Conservation (phyloP, 768 basidiomycete species). For the Exidia glandulosa region DNA sequence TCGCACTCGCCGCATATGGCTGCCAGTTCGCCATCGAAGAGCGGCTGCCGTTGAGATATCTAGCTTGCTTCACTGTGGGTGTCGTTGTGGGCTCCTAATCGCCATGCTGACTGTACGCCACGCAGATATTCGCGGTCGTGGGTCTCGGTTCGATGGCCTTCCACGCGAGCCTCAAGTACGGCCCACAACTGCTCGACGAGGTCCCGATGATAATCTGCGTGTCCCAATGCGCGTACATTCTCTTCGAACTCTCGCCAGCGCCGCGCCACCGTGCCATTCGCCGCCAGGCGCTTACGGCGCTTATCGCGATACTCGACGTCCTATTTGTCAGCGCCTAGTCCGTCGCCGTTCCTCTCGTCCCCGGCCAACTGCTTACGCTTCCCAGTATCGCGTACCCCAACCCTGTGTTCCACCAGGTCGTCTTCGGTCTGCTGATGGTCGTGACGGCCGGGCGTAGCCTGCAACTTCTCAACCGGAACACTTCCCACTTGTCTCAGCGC, state of each 20-base stretch:
- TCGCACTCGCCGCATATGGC: conserved; percentile 43
- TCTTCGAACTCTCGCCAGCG: conserved; percentile 42
- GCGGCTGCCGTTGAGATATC: conserved; percentile 27
- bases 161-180: conserved; percentile 64
- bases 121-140: conserved; percentile 53
- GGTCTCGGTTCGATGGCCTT: conserved; percentile 73
- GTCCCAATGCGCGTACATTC: conserved; percentile 46
- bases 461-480: conserved; percentile 40
- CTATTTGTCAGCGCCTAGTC: conserved; percentile 68
- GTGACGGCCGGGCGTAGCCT: conserved; percentile 34
- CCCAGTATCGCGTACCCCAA: conserved; percentile 55
- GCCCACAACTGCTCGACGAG: conserved; percentile 73
- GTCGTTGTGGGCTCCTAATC: neutral
- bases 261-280: conserved; percentile 19
- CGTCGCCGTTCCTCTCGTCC: conserved; percentile 18
- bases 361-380: neutral
- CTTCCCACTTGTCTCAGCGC: conserved; percentile 9
- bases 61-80: conserved; percentile 22
- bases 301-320: conserved; percentile 37
- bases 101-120: conserved; percentile 1
- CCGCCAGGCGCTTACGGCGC: conserved; percentile 20
- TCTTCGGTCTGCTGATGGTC: conserved; percentile 54
- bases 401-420: conserved; percentile 69
- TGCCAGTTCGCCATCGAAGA: conserved; percentile 16
- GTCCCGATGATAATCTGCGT: conserved; percentile 69